Evolutionary conservation across 768 basidiomycete genomes (phyloP).

Genomic region (Suillus americanus): DNA sequence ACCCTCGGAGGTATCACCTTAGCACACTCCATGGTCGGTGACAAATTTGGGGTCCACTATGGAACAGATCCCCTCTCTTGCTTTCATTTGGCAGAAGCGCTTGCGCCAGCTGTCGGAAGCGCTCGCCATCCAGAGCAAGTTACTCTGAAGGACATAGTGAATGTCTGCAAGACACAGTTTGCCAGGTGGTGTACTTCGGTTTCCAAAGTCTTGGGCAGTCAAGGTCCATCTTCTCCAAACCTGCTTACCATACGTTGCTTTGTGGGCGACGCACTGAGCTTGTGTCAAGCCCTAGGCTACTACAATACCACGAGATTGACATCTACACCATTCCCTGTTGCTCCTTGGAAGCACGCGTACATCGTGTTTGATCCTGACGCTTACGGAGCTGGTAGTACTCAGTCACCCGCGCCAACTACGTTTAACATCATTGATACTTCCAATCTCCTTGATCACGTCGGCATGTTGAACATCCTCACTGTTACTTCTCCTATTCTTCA

Average conservation of each 20-base stretch:
- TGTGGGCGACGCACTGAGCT: conserved; percentile 26
- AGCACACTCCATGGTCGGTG: conserved; percentile 22
- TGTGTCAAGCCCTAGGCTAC: conserved; percentile 26
- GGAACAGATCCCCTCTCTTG: conserved; percentile 30
- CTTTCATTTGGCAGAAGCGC: conserved; percentile 31
- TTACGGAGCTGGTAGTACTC: conserved; percentile 15
- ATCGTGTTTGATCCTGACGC: conserved; percentile 22
- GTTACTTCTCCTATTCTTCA: conserved; percentile 24
- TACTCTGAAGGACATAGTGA: neutral
- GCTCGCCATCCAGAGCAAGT: neutral
- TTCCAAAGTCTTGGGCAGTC: conserved; percentile 11
- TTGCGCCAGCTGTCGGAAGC: conserved; percentile 11
- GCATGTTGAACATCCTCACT: conserved; percentile 28
- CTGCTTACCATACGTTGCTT: conserved; percentile 28
- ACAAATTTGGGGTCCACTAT: conserved; percentile 27
- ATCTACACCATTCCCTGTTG: conserved; percentile 19
- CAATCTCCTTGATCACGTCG: conserved; percentile 31
- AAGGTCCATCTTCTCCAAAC: conserved; percentile 1
- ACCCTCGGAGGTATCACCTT: conserved; percentile 20
- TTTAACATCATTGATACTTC: conserved; percentile 36
- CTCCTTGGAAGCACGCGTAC: conserved; percentile 23
- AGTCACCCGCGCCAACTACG: conserved; percentile 21
- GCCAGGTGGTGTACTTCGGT: conserved; percentile 26
- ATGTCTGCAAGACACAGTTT: conserved; percentile 22
- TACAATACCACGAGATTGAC: conserved; percentile 8